These are phyloP conservation scores for Termitomyces sp. DNA, from an alignment of 768 basidiomycete species.

Conservation along the genomic window DNA sequence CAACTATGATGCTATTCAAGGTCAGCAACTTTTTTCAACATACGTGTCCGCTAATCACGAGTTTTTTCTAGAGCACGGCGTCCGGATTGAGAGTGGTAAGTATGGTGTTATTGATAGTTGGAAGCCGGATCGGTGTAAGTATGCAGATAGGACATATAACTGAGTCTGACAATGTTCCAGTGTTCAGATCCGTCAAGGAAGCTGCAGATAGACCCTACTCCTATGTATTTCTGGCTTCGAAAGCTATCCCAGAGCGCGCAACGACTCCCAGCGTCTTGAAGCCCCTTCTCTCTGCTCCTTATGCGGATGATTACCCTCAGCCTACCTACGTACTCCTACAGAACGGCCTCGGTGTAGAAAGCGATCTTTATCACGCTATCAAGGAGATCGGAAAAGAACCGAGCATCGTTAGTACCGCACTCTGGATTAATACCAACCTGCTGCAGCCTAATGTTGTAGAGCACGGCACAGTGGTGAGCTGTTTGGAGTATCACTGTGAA, in stretches of 20 bases:
- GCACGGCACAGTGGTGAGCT: slow-evolving; percentile 47
- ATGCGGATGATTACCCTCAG: slow-evolving; percentile 39
- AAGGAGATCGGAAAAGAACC: slow-evolving; percentile 37
- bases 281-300: slow-evolving; percentile 45
- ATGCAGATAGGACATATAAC: background rate
- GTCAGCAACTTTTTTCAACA: slow-evolving; percentile 18
- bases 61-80: slow-evolving; percentile 37
- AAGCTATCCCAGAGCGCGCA: slow-evolving; percentile 62
- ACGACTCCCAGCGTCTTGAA: slow-evolving; percentile 52
- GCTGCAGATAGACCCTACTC: slow-evolving; percentile 58
- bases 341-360: slow-evolving; percentile 71
- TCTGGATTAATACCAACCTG: slow-evolving; percentile 52
- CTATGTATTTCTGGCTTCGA: slow-evolving; percentile 65
- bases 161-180: slow-evolving; percentile 25
- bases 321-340: slow-evolving; percentile 61
- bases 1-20: slow-evolving; percentile 53
- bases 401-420: slow-evolving; percentile 47
- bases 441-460: slow-evolving; percentile 40
- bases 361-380: slow-evolving; percentile 53
- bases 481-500: background rate
- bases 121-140: slow-evolving; percentile 61
- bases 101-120: slow-evolving; percentile 55
- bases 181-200: slow-evolving; percentile 50
- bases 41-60: background rate
- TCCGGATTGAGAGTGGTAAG: slow-evolving; percentile 51